Evolutionary conservation across 2,329 filamentous ascomycete species (phyloP).

Genomic region (Aspergillus chevalieri): DNA sequence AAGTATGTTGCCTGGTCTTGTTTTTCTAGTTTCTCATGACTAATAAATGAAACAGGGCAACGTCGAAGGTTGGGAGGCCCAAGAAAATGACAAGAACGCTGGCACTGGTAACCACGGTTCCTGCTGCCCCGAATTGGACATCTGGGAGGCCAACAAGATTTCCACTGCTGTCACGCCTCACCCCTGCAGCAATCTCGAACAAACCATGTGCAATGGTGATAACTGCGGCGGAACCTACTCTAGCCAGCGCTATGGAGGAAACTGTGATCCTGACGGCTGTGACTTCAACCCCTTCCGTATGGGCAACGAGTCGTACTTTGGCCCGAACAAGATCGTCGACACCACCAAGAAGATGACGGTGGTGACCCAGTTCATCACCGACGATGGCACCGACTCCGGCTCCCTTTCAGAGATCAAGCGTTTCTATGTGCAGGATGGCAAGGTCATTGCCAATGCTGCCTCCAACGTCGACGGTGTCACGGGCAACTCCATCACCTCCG

Average conservation of each 20-base stretch:
- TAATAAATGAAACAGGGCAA: slow-evolving; percentile 38
- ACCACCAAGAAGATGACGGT: slow-evolving; percentile 56
- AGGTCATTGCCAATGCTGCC: slow-evolving; percentile 51
- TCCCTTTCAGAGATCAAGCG: slow-evolving; percentile 56
- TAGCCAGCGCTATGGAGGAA: slow-evolving; percentile 51
- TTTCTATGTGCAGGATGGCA: slow-evolving; percentile 59
- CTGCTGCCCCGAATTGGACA: slow-evolving; percentile 63
- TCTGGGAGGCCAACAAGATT: slow-evolving; percentile 64
- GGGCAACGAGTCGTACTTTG: slow-evolving; percentile 60
- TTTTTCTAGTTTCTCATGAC: not conserved
- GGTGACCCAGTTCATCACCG: slow-evolving; percentile 60
- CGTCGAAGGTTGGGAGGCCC: slow-evolving; percentile 47
- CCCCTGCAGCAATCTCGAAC: slow-evolving; percentile 49
- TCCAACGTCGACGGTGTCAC: slow-evolving; percentile 42
- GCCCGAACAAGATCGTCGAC: slow-evolving; percentile 52
- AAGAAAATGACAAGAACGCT: slow-evolving; percentile 49
- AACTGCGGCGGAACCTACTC: slow-evolving; percentile 49
- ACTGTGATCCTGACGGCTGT: slow-evolving; percentile 65
- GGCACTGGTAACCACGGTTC: slow-evolving; percentile 50
- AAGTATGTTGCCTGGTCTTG: slow-evolving; percentile 16
- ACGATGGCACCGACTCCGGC: slow-evolving; percentile 44
- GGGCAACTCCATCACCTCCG: slow-evolving; percentile 51
- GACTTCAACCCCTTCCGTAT: slow-evolving; percentile 65
- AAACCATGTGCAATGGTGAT: slow-evolving; percentile 46
- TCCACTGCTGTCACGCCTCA: slow-evolving; percentile 61